Base-by-base conservation (phyloP, 2,329 filamentous ascomycete genomes). In the Fusarium mexicanum region DNA sequence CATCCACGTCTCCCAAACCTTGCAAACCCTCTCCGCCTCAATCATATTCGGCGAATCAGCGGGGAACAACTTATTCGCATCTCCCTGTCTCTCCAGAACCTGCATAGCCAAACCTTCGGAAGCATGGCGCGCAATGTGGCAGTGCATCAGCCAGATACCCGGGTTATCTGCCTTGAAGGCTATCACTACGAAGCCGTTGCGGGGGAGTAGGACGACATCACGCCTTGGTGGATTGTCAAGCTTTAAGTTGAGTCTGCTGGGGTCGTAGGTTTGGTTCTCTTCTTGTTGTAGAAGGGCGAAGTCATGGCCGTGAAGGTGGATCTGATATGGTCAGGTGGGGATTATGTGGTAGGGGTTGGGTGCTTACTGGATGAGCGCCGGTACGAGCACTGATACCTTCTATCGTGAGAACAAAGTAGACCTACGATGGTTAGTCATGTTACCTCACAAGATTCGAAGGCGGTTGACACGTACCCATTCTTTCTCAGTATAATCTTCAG, bases 101-200 rank as follows among this genome's bases (percentile, higher is more conserved):
- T 78, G 76, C 43, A 78, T 59, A 2, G 76, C 76, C 12, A 78
- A 29, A 1, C 76, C 76, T 6, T 74, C 75, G 0, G 83, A 84
- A 0, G 84, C 82, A 73, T 89, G 87, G 81, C 85, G 87, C 14
- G 83, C 82, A 8, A 86, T 84, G 70, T 87, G 85, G 72, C 86
- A 87, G 74, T 87, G 86, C 79, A 87, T 82, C 1, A 86, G 74
- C 86, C 86, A 87, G 3, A 80, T 78, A 1, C 87, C 86, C 3
- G 87, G 85, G 77, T 88, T 88, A 62, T 84, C 81, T 2, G 83
- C 81, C 72, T 85, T 80, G 71, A 88, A 85, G 7, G 85, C 86
- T 40, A 89, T 81, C 13, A 87, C 84, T 8, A 87, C 63, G 72
- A 85, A 85, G 0, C 86, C 86, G 14, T 76, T 75, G 4, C 66